A percentile compares a stretch with the other conserved stretches of the same genome.
Conservation (phyloP, 441 rosid genomes). For the Euphorbia corollata region DNA sequence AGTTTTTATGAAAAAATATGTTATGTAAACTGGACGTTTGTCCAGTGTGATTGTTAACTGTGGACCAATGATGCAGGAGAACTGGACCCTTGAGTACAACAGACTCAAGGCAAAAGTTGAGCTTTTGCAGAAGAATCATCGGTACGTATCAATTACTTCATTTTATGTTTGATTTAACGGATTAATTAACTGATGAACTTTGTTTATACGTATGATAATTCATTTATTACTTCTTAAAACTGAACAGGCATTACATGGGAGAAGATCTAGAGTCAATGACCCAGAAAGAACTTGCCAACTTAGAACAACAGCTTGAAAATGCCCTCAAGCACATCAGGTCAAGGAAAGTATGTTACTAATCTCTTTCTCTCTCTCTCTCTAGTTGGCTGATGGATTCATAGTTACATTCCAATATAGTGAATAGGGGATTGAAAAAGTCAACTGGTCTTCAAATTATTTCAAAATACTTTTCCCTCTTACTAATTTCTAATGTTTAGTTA, state of each 20-base stretch:
- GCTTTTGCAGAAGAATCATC: conserved; percentile 68
- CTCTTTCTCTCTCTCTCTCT: neutral
- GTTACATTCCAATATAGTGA: no score
- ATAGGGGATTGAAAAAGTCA: no score
- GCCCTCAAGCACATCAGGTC: conserved; percentile 73
- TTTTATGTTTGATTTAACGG: neutral
- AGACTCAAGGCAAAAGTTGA: conserved; percentile 76
- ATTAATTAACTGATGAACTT: neutral
- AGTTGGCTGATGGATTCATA: neutral
- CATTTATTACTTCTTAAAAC: neutral
- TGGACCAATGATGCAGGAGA: conserved; percentile 34
- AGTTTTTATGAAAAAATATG: neutral
- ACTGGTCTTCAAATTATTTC: no score
- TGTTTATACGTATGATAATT: neutral
- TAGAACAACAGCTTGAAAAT: conserved; percentile 89
- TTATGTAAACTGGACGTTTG: neutral
- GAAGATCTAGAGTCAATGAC: conserved; percentile 71
- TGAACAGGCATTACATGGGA: conserved; percentile 69
- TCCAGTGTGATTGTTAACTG: neutral
- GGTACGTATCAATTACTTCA: conserved; percentile 29
- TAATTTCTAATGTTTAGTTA: no score
- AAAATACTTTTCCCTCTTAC: no score
- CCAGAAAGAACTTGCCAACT: conserved; percentile 66
- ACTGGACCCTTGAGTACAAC: conserved; percentile 74
- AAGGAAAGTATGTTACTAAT: conserved; percentile 44